Evolutionary conservation across 2,329 filamentous ascomycete species (phyloP), one percentile per base, ranked within the genome.

Genomic region (Fusarium annulatum): DNA sequence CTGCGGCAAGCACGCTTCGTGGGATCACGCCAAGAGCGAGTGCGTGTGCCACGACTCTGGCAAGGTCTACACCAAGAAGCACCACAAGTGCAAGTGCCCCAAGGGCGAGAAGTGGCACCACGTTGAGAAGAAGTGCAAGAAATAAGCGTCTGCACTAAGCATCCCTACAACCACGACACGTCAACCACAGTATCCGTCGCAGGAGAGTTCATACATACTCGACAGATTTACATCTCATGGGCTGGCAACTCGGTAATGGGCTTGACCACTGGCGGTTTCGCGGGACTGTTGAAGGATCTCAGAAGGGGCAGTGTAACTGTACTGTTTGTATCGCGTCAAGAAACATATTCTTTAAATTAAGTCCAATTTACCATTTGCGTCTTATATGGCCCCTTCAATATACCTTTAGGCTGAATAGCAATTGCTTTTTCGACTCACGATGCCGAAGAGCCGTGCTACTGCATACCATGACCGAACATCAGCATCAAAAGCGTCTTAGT

Each of bases 61-160:
- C 19, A 72, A 72, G 18, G n/a, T 48, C 5, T 72, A 46, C 15
- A 38, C 59, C 39, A 34, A 51, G 28, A 45, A 72, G 14, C 64
- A 72, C 28, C 62, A 72, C 46, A 69, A 48, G 43, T 71, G 69
- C 39, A 28, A 52, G 18, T 72, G 69, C 30, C 69, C 69, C 36
- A 68, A 72, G 64, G 69, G 69, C 5, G 63, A 72, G 57, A 72
- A 58, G 58, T 72, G 53, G 69, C 57, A 72, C 23, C 69, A 69
- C 16, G 7, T 60, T 21, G 58, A 64, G 42, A 65, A 55, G 38
- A 45, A 72, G 69, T 72, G 63, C 63, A 69, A 68, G 46, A n/a
- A 67, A 45, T 34, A 26, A 57, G 10, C 9, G n/a, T 2, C n/a
- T 26, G 16, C 18, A 34, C 23, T 15, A 21, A 11, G 12, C 16